These are phyloP conservation scores for Aspergillus calidoustus DNA, from an alignment of 2,329 filamentous ascomycete genomes.

Conservation along the genomic window DNA sequence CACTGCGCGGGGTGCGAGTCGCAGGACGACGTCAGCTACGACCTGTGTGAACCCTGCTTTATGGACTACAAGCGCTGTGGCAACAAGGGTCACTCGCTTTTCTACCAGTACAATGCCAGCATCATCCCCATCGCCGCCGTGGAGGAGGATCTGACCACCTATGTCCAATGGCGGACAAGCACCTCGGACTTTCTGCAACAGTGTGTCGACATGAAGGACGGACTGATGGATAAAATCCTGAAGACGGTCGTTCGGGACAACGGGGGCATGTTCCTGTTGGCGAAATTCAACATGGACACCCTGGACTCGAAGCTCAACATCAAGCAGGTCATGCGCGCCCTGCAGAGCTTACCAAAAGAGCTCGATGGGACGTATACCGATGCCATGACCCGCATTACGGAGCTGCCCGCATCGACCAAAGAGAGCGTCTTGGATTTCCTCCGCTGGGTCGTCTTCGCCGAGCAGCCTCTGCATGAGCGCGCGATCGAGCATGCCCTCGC, in stretches of 20 bases:
- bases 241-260: constrained; percentile 9
- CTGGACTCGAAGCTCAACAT: constrained; percentile 14
- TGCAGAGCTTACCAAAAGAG: constrained; percentile 12
- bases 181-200: constrained; percentile 11
- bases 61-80: constrained; percentile 7
- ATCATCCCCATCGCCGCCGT: constrained; percentile 10
- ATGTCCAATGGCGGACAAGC: constrained; percentile 10
- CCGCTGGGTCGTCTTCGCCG: constrained; percentile 15
- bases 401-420: not conserved
- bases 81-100: constrained; percentile 1
- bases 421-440: constrained; percentile 12
- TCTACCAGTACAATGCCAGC: not conserved
- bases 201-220: constrained; percentile 9
- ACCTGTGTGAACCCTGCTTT: constrained; percentile 8
- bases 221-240: constrained; percentile 7
- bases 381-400: constrained; percentile 11
- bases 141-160: constrained; percentile 11
- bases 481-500: constrained; percentile 17
- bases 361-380: constrained; percentile 16
- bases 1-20: constrained; percentile 7
- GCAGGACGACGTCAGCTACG: not conserved
- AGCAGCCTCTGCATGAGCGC: constrained; percentile 4
- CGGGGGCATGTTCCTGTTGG: constrained; percentile 16
- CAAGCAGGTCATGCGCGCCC: constrained; percentile 3
- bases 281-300: constrained; percentile 20